Conservation (phyloP, 148 eudicot genomes). For the Linanthus parryae region DNA sequence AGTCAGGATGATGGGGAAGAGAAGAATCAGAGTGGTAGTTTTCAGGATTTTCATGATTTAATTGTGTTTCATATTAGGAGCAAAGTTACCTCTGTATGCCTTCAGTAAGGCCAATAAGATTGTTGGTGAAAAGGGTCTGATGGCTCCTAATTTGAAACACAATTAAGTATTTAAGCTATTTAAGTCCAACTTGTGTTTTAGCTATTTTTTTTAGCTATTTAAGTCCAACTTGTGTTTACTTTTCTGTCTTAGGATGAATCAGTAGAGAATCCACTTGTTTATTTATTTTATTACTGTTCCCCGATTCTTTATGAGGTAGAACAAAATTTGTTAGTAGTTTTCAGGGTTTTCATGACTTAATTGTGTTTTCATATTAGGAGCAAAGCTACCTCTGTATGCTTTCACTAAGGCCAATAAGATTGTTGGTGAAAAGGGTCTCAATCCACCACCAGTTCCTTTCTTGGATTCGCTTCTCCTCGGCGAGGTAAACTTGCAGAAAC, state of each 20-base stretch:
- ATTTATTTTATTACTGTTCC: neutral
- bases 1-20: too few relatives aligned
- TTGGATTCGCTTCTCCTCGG: constrained; percentile 88
- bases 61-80: constrained; percentile 34
- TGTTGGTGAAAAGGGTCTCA: constrained; percentile 27
- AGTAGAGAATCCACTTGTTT: neutral
- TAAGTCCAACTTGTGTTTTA: too few relatives aligned
- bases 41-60: too few relatives aligned
- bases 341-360: neutral
- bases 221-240: neutral
- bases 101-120: constrained; percentile 42
- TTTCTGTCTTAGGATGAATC: neutral
- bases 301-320: neutral
- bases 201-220: neutral
- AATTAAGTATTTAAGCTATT: too few relatives aligned
- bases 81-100: constrained; percentile 74
- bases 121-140: constrained; percentile 33
- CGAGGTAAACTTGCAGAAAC: constrained; percentile 47
- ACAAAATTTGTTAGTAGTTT: too few relatives aligned
- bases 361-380: constrained; percentile 29
- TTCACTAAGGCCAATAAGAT: constrained; percentile 36
- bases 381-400: constrained; percentile 70
- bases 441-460: constrained; percentile 73
- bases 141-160: too few relatives aligned
- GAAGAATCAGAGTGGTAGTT: too few relatives aligned